Conservation (phyloP, 2,329 filamentous ascomycete species). For the Alternaria angustiovoidea region DNA sequence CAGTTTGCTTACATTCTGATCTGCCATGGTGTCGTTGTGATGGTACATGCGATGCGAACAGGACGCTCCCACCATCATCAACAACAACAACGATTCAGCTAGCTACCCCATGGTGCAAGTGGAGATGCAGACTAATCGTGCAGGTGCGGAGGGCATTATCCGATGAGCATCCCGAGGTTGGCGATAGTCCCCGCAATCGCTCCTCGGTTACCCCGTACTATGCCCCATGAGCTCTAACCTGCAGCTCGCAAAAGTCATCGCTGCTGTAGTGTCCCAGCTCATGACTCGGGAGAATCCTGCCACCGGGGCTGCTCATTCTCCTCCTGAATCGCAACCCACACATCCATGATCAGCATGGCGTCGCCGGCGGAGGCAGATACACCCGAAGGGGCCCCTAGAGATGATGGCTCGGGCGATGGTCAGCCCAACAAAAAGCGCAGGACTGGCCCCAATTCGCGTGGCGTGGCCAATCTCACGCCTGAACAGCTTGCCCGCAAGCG, state of each 20-base stretch:
- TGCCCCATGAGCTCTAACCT: not conserved
- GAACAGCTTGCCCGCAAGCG: slow-evolving; percentile 90
- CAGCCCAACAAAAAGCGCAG: slow-evolving; percentile 44
- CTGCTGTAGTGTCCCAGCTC: slow-evolving; percentile 1
- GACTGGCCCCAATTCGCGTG: slow-evolving; percentile 64
- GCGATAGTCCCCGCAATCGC: slow-evolving; percentile 2
- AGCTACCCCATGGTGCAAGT: not conserved
- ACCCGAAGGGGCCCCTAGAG: slow-evolving; percentile 24
- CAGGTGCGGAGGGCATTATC: slow-evolving; percentile 4
- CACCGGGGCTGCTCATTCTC: not conserved
- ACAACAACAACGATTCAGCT: not conserved
- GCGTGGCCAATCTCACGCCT: slow-evolving; percentile 85
- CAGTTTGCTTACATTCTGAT: slow-evolving; percentile 43
- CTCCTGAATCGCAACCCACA: slow-evolving; percentile 22
- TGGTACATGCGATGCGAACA: not conserved
- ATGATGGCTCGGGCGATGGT: slow-evolving; percentile 26
- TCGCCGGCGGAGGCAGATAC: slow-evolving; percentile 33
- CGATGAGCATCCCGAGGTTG: slow-evolving; percentile 3
- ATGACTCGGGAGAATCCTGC: slow-evolving; percentile 19
- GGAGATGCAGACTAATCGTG: not conserved
- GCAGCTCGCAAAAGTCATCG: not conserved
- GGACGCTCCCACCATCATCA: not conserved
- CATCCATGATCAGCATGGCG: slow-evolving; percentile 30
- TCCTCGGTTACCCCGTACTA: not conserved
- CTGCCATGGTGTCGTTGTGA: slow-evolving; percentile 28